These are phyloP conservation scores for Xylogone sp. DNA, from an alignment of 2,329 filamentous ascomycete genomes.

Conservation along the genomic window DNA sequence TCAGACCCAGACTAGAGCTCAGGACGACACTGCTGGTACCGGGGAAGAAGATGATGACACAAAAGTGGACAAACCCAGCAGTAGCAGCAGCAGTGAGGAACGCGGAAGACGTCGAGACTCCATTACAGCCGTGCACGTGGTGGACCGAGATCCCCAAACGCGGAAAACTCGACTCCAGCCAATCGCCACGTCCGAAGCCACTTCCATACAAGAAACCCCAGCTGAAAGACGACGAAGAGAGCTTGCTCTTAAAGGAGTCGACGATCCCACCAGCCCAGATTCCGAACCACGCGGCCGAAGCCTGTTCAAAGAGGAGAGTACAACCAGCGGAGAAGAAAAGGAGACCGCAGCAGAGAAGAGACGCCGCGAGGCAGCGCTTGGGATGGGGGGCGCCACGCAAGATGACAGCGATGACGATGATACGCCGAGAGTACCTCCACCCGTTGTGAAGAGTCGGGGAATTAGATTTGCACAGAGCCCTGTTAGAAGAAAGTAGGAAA, in stretches of 20 bases:
- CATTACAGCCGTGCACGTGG: background rate
- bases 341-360: constrained; percentile 75
- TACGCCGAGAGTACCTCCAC: constrained; percentile 24
- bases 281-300: constrained; percentile 2
- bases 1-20: background rate
- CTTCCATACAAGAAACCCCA: constrained; percentile 53
- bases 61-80: constrained; percentile 17
- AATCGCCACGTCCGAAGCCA: constrained; percentile 3
- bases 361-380: constrained; percentile 70
- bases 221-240: constrained; percentile 66
- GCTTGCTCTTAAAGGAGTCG: constrained; percentile 42
- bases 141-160: background rate
- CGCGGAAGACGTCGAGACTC: background rate
- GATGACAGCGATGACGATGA: constrained; percentile 26
- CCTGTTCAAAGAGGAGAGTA: background rate
- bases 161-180: background rate
- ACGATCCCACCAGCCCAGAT: constrained; percentile 23
- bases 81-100: constrained; percentile 2
- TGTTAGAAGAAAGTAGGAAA: constrained; percentile 16
- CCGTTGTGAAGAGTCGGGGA: constrained; percentile 19
- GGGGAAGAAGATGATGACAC: background rate
- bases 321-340: constrained; percentile 34
- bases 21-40: background rate
- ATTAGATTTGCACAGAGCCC: constrained; percentile 31
- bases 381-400: constrained; percentile 36